Percentiles rank a stretch among this genome's conserved stretches.
phyloP scores from a whole-genome alignment of 2,329 filamentous ascomycete genomes.

The Sclerotinia glacialis region DNA sequence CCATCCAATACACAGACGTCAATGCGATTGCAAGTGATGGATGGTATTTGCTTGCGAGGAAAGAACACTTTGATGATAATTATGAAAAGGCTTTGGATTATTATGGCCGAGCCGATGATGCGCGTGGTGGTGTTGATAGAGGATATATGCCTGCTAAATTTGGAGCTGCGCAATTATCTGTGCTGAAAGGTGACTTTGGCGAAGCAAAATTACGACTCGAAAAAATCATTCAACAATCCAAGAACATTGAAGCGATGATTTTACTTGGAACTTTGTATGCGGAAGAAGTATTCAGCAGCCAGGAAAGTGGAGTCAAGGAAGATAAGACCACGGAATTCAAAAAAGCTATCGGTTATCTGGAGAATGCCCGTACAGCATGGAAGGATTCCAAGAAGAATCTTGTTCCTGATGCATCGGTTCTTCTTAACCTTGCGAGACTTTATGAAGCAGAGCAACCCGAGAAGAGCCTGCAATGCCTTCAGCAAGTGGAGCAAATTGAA shows the following conservation, averaged over 20 bases:
- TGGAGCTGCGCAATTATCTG: slow-evolving; percentile 83
- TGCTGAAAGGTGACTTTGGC: slow-evolving; percentile 78
- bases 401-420: slow-evolving; percentile 76
- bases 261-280: slow-evolving; percentile 88
- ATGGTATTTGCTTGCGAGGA: slow-evolving; percentile 91
- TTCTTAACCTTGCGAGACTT: slow-evolving; percentile 86
- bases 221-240: slow-evolving; percentile 86
- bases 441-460: slow-evolving; percentile 86
- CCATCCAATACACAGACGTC: slow-evolving; percentile 93
- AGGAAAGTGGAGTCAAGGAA: slow-evolving; percentile 70
- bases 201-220: slow-evolving; percentile 92
- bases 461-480: slow-evolving; percentile 85
- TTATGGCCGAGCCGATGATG: slow-evolving; percentile 87
- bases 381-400: slow-evolving; percentile 87
- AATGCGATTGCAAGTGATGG: slow-evolving; percentile 96
- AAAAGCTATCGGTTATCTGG: slow-evolving; percentile 81
- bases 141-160: slow-evolving; percentile 95
- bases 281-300: slow-evolving; percentile 84
- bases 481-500: slow-evolving; percentile 89
- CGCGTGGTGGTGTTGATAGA: slow-evolving; percentile 83
- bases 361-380: slow-evolving; percentile 82
- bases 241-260: slow-evolving; percentile 84
- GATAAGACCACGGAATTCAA: slow-evolving; percentile 83
- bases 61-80: slow-evolving; percentile 82
- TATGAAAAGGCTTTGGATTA: slow-evolving; percentile 74